These are phyloP conservation scores for Neoboletus subvelutipes DNA, from an alignment of 768 basidiomycete species.

Conservation along the genomic window DNA sequence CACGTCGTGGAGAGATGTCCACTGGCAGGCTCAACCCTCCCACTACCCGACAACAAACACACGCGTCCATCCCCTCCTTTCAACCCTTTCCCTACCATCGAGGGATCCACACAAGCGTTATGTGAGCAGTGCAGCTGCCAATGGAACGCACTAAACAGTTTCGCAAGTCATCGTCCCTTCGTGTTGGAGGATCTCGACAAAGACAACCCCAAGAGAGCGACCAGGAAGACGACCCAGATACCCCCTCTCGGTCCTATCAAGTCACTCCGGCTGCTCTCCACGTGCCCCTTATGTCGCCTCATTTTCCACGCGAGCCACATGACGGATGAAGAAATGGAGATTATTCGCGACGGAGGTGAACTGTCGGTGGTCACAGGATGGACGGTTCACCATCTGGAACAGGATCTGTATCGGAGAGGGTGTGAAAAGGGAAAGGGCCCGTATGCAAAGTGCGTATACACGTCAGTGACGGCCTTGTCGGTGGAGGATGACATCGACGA, in stretches of 20 bases:
- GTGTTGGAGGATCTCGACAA: background rate
- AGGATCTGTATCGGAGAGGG: too few species aligned
- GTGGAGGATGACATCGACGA: too few species aligned
- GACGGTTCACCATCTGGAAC: too few species aligned
- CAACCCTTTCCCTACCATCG: background rate
- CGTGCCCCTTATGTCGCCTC: conserved; percentile 13
- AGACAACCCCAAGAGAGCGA: background rate
- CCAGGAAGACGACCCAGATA: conserved; percentile 1
- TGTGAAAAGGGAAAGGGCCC: too few species aligned
- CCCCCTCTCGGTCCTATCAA: conserved; percentile 1
- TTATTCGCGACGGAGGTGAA: too few species aligned
- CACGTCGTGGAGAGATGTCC: conserved; percentile 6
- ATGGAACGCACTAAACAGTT: background rate
- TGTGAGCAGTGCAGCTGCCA: conserved; percentile 3
- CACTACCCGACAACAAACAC: background rate
- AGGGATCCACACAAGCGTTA: background rate
- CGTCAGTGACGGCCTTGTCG: too few species aligned
- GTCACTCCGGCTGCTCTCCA: conserved; percentile 7
- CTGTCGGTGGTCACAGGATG: too few species aligned
- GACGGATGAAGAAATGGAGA: too few species aligned
- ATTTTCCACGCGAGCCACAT: conserved; percentile 11
- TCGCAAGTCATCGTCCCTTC: conserved; percentile 1
- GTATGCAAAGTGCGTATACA: too few species aligned
- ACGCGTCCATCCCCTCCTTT: background rate
- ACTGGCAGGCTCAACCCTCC: background rate